These are phyloP conservation scores for Elsinoe batatas DNA, from an alignment of 2,329 filamentous ascomycete genomes.

Conservation along the genomic window DNA sequence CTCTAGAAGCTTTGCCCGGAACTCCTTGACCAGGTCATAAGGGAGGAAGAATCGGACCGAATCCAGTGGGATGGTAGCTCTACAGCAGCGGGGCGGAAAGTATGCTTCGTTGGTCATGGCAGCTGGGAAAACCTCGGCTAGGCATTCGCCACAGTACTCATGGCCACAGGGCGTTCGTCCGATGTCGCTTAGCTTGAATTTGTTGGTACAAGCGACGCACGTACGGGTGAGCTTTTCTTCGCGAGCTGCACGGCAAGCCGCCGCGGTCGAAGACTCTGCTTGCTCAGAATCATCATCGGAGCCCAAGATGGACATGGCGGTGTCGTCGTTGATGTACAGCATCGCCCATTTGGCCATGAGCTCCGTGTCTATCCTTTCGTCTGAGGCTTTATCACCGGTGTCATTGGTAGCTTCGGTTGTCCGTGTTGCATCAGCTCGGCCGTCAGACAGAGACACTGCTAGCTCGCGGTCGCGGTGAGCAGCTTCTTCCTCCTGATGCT, in stretches of 20 bases:
- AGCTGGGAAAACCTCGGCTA: constrained; percentile 33
- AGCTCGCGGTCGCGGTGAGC: neutral
- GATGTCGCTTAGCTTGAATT: neutral
- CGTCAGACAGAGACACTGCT: neutral
- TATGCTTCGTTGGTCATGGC: constrained; percentile 39
- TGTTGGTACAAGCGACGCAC: neutral
- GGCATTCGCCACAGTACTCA: constrained; percentile 41
- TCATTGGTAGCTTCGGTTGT: neutral
- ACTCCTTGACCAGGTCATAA: constrained; percentile 25
- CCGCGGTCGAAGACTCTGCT: neutral
- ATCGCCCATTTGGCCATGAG: neutral
- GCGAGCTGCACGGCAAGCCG: neutral
- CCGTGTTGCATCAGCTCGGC: neutral
- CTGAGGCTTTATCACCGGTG: neutral
- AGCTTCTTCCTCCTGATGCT: neutral
- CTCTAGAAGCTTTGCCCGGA: constrained; percentile 38
- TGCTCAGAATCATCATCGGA: neutral
- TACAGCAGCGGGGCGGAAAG: constrained; percentile 47
- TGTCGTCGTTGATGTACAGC: neutral
- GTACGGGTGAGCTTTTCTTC: neutral
- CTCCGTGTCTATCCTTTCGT: neutral
- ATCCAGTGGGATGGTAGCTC: constrained; percentile 30
- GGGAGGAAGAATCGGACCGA: constrained; percentile 28
- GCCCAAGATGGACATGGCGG: neutral
- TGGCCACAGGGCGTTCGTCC: neutral